phyloP scores from a whole-genome alignment of 2,329 filamentous ascomycete species.

The Xylaria sp. region DNA sequence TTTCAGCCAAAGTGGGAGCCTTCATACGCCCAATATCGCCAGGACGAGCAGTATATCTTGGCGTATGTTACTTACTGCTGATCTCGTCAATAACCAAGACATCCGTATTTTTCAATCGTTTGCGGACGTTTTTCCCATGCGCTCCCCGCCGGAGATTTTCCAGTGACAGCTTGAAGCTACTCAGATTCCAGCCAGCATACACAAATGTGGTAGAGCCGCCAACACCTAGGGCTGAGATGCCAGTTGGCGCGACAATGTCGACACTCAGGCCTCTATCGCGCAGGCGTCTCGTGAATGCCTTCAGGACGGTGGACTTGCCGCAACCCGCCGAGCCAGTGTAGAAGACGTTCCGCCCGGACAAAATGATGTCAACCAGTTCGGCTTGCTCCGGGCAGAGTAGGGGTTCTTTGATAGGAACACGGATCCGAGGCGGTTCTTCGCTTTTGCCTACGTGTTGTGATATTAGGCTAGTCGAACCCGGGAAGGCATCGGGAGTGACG shows the following conservation, averaged over 20 bases:
- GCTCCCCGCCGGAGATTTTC: constrained; percentile 48
- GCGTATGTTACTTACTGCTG: constrained; percentile 53
- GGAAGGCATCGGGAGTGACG: neutral
- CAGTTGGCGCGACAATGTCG: constrained; percentile 67
- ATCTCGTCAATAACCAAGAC: constrained; percentile 73
- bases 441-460: neutral
- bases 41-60: neutral
- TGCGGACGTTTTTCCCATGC: constrained; percentile 46
- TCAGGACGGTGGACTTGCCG: constrained; percentile 67
- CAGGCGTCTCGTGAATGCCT: constrained; percentile 57
- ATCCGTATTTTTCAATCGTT: constrained; percentile 57
- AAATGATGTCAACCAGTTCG: constrained; percentile 61
- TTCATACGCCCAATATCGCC: neutral
- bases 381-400: constrained; percentile 59
- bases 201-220: constrained; percentile 65
- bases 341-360: constrained; percentile 66
- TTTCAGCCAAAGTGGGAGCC: neutral
- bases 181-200: constrained; percentile 66
- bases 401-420: constrained; percentile 25
- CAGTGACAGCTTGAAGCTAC: constrained; percentile 55
- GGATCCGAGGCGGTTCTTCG: constrained; percentile 5
- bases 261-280: constrained; percentile 52
- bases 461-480: neutral
- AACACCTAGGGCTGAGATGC: constrained; percentile 66
- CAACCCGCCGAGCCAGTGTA: constrained; percentile 72